Base-by-base conservation (phyloP, 2,329 filamentous ascomycete species). In the Penicillium sp. region DNA sequence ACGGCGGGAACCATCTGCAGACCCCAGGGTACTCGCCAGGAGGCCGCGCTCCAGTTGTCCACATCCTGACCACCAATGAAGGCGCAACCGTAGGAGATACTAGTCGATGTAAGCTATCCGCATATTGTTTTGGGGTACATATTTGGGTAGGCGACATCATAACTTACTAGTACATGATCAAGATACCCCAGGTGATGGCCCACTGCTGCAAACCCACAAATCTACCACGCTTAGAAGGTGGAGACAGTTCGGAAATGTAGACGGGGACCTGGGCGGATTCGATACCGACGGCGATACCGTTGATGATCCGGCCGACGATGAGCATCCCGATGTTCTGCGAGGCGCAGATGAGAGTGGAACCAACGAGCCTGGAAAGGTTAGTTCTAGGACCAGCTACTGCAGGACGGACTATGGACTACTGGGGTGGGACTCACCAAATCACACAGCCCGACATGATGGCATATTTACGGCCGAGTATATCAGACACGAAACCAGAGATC, bases 141-240 rank as follows among this genome's bases (percentile, higher is more conserved):
- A 18, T 24, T 26, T 8, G 9, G 3, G 12, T 8, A 27, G 27
- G 37, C 2, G 18, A 4, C 5, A n/a, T 20, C 8, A 30, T 21
- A 63, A 40, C 36, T 40, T 66, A 62, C 85, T 68, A 85, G 75
- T 85, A 88, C 81, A 87, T 86, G 70, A 87, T 84, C 52, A 87
- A 64, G 56, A 87, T 86, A 57, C 83, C 85, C 79, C 79, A 88
- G 56, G 87, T 88, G 54, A 91, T 90, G 15, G 86, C 85, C 76
- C 86, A 87, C 67, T 91, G 88, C 68, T 90, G 87, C 37, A 83
- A 80, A 36, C 85, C 84, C 17, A 91, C 86, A 33, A 91, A 78
- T 17, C 84, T 80, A 8, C 80, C 80, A 56, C 80, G 75, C 57
- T 77, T 80, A 32, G 71, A 72, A 1, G 78, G 78, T 13, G 77